Conservation (phyloP, 768 basidiomycete genomes). For the Lactifluus echinatus region DNA sequence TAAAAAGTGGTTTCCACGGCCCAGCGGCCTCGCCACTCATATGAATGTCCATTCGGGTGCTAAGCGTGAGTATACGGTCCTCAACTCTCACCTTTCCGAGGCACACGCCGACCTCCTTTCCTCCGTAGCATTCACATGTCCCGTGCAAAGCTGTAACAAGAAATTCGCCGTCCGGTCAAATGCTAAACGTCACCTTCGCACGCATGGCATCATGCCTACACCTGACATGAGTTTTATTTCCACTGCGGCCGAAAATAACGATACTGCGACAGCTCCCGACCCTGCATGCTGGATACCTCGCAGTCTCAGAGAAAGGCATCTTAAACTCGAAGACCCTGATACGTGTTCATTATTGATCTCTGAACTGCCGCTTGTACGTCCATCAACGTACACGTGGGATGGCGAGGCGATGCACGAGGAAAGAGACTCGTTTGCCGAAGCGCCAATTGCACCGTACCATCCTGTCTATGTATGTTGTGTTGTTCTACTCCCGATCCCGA, state of each 20-base stretch:
- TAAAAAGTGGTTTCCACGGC: conserved; percentile 39
- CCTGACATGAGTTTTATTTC: conserved; percentile 40
- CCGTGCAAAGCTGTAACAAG: conserved; percentile 51
- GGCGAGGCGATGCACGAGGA: conserved; percentile 29
- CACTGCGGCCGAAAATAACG: conserved; percentile 30
- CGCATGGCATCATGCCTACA: conserved; percentile 51
- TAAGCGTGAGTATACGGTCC: conserved; percentile 33
- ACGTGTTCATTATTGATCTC: conserved; percentile 30
- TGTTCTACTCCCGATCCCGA: background rate
- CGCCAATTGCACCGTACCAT: conserved; percentile 29
- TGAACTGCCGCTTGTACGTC: conserved; percentile 30
- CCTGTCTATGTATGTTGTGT: conserved; percentile 26
- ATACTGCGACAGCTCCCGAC: conserved; percentile 26
- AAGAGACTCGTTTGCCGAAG: conserved; percentile 25
- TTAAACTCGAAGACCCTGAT: conserved; percentile 24
- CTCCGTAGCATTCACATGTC: conserved; percentile 38
- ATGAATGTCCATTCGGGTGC: conserved; percentile 47
- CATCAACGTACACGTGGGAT: conserved; percentile 27
- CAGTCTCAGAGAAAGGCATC: conserved; percentile 26
- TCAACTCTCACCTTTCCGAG: background rate
- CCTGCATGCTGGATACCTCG: conserved; percentile 34
- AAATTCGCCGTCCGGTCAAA: conserved; percentile 75
- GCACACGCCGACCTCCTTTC: background rate
- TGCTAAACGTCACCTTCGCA: conserved; percentile 70
- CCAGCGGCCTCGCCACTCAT: conserved; percentile 44